Percentiles rank a stretch among this genome's conserved stretches.
phyloP scores from a whole-genome alignment of 306 rosid species.

The Lathyrus oleraceus region DNA sequence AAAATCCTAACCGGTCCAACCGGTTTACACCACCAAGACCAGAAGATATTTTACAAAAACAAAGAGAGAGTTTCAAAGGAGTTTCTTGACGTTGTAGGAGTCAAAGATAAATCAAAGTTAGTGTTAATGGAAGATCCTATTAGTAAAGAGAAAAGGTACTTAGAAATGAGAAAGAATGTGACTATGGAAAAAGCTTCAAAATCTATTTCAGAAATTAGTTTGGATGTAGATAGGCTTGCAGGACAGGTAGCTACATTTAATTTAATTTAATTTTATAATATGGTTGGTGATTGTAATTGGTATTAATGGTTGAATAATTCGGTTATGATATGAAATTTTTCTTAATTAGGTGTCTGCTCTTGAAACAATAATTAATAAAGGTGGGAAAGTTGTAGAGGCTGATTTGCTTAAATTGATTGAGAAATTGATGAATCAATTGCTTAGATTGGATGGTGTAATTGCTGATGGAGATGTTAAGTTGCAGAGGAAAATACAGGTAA shows the following conservation, averaged over 20 bases:
- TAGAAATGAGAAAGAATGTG: slow-evolving; percentile 75
- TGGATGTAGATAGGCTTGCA: slow-evolving; percentile 82
- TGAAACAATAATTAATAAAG: slow-evolving; percentile 69
- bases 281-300: slow-evolving; percentile 6
- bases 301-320: slow-evolving; percentile 30
- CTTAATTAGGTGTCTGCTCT: slow-evolving; percentile 69
- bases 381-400: slow-evolving; percentile 73
- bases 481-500: slow-evolving; percentile 93
- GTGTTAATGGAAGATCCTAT: slow-evolving; percentile 77
- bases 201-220: slow-evolving; percentile 73
- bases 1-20: slow-evolving; percentile 79
- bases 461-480: slow-evolving; percentile 91
- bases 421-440: slow-evolving; percentile 79
- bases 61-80: slow-evolving; percentile 90
- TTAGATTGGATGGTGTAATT: slow-evolving; percentile 71
- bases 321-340: slow-evolving; percentile 15
- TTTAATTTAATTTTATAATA: neutral
- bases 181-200: slow-evolving; percentile 80
- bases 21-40: slow-evolving; percentile 86
- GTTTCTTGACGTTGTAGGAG: slow-evolving; percentile 78
- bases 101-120: slow-evolving; percentile 77
- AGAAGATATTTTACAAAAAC: slow-evolving; percentile 74
- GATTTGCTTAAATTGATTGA: slow-evolving; percentile 69
- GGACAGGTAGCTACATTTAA: slow-evolving; percentile 51
- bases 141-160: slow-evolving; percentile 72